Evolutionary conservation across 495 filamentous ascomycete genomes (phyloP).

Genomic region (Xylaria flabelliformis): DNA sequence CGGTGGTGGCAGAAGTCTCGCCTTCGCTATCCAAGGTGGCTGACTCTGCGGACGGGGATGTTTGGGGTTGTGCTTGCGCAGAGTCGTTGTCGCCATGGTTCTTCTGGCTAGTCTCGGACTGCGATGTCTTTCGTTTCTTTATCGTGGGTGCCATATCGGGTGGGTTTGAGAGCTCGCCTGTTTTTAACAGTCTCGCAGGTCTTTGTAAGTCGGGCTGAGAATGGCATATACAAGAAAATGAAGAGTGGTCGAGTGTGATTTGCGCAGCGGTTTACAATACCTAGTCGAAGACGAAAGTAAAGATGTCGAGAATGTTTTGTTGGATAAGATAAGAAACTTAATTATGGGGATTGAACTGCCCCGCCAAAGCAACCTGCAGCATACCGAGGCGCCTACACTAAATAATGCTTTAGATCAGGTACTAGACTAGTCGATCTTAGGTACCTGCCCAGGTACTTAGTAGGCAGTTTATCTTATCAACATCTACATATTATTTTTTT

Average conservation of each 20-base stretch:
- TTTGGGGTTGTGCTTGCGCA: not conserved
- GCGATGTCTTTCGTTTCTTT: slow-evolving; percentile 37
- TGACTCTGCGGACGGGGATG: slow-evolving; percentile 21
- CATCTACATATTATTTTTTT: slow-evolving; percentile 24
- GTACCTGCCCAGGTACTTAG: not conserved
- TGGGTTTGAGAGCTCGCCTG: not conserved
- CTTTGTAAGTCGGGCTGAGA: not conserved
- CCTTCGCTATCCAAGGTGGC: slow-evolving; percentile 26
- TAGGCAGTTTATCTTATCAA: slow-evolving; percentile 27
- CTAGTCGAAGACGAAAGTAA: not conserved
- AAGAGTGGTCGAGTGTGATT: not conserved
- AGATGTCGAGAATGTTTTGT: not conserved
- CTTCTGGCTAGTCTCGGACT: slow-evolving; percentile 16
- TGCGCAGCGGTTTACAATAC: not conserved
- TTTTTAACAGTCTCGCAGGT: not conserved
- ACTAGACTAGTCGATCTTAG: not conserved
- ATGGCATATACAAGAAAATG: not conserved
- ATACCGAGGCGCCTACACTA: not conserved
- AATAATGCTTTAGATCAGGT: too few relatives aligned
- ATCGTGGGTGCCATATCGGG: slow-evolving; percentile 29
- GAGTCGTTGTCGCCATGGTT: slow-evolving; percentile 10
- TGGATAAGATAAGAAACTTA: slow-evolving; percentile 23
- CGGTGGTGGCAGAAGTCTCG: slow-evolving; percentile 30
- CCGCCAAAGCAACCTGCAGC: slow-evolving; percentile 1
- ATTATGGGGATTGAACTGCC: not conserved